A percentile compares a stretch with the other conserved stretches of the same genome.
These are phyloP conservation scores for Talaromyces sp. DNA, from an alignment of 2,329 filamentous ascomycete species.

Conservation along the genomic window DNA sequence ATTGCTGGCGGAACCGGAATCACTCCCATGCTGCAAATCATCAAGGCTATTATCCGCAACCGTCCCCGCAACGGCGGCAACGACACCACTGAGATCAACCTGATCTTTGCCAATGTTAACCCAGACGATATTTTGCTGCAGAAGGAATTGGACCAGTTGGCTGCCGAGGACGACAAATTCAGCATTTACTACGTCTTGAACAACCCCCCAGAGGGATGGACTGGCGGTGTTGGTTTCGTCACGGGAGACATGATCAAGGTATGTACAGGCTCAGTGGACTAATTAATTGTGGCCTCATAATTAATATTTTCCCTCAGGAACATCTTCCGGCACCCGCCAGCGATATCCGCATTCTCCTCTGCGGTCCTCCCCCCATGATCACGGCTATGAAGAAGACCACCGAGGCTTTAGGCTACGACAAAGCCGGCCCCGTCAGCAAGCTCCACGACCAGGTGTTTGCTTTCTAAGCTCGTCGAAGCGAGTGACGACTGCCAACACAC, in stretches of 20 bases:
- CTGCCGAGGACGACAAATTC: conserved; percentile 72
- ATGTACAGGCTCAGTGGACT: conserved; percentile 21
- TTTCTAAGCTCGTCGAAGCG: conserved; percentile 54
- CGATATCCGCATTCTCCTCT: conserved; percentile 91
- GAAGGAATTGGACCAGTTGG: conserved; percentile 81
- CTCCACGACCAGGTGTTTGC: conserved; percentile 97
- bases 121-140: conserved; percentile 85
- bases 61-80: conserved; percentile 59
- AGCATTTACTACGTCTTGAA: conserved; percentile 93
- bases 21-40: conserved; percentile 95
- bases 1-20: conserved; percentile 96
- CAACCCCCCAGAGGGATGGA: conserved; percentile 89
- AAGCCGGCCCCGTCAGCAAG: conserved; percentile 93
- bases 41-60: conserved; percentile 82
- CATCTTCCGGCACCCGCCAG: conserved; percentile 70
- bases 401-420: conserved; percentile 81
- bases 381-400: conserved; percentile 95
- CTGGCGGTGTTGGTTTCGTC: conserved; percentile 88
- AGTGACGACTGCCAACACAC: neutral
- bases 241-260: conserved; percentile 93
- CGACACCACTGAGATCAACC: conserved; percentile 82
- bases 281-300: neutral
- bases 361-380: conserved; percentile 94
- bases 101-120: conserved; percentile 97
- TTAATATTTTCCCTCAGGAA: conserved; percentile 29